phyloP scores from a whole-genome alignment of 2,329 filamentous ascomycete species.

The Helminthosporium solani region DNA sequence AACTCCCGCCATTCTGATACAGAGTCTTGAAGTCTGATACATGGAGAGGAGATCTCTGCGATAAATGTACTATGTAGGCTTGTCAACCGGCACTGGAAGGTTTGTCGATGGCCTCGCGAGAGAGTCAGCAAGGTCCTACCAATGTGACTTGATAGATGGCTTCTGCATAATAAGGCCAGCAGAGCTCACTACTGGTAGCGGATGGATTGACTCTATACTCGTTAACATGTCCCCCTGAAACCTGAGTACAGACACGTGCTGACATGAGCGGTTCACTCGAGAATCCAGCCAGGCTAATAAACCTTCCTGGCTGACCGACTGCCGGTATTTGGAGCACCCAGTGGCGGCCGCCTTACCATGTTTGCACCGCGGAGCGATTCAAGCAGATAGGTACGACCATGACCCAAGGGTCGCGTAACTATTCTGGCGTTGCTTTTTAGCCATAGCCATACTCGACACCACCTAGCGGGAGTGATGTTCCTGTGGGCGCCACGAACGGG shows the following conservation, averaged over 20 bases:
- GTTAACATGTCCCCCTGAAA: background rate
- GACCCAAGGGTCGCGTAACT: constrained; percentile 8
- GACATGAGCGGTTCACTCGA: constrained; percentile 1
- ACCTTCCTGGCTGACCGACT: constrained; percentile 21
- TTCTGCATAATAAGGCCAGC: background rate
- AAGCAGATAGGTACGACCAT: constrained; percentile 5
- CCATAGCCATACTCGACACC: constrained; percentile 13
- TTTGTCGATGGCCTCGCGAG: background rate
- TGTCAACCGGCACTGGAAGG: background rate
- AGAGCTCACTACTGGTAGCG: background rate
- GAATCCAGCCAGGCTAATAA: constrained; percentile 14
- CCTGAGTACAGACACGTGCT: constrained; percentile 2
- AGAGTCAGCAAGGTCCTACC: background rate
- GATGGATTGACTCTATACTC: background rate
- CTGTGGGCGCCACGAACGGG: constrained; percentile 14
- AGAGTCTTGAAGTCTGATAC: constrained; percentile 33
- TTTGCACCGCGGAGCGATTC: background rate
- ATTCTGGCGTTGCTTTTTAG: constrained; percentile 8
- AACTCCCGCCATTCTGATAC: constrained; percentile 40
- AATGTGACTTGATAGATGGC: background rate
- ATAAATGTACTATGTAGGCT: background rate
- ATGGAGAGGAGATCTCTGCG: constrained; percentile 31
- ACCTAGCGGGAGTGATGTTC: too few species aligned
- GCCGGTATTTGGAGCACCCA: too few species aligned
- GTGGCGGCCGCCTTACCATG: background rate